Evolutionary conservation across 164 flowering plant species (phyloP), one percentile per base, ranked within the genome.

Genomic region (Magnolia officinalis): DNA sequence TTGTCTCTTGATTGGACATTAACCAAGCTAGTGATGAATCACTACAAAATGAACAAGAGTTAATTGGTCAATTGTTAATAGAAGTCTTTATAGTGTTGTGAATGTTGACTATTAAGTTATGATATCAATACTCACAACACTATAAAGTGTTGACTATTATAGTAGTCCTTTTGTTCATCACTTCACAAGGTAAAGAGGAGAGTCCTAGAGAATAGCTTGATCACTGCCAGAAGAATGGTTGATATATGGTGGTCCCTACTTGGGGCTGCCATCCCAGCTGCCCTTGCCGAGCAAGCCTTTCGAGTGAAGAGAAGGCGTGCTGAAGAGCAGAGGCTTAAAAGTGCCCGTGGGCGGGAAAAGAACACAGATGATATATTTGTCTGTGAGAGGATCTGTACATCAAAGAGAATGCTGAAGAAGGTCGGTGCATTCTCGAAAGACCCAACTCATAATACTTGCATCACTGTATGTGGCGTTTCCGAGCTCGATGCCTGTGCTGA

Each of bases 1-100:
- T 96, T n/a, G 96, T 94, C 85, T 96, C 99, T 77, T 96, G 99
- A 88, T 94, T 96, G 77, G 99, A 96, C 99, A 96, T 96, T 86
- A 94, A 96, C 98, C 98, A 92, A 72, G 97, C 99, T 37, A 96
- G 94, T 26, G 99, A 96, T 50, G 99, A 96, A 82, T 94, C 98
- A 91, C 99, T 96, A 90, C 14, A 80, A 75, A 11, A 75, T 1
- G 16, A 63, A 16, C 66, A 77, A 16, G 59, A 63, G 4, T 37
- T 37, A 2, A 37, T 2, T 37, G 45, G 6, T 5, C 45, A 2
- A 2, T 37, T 5, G 6, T 37, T 37, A 5, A 37, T 37, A 3
- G 6, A 2, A 37, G 4, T 37, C 6, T 37, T 37, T 3, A 65
- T 2, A 20, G 37, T 64, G 24, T 64, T 65, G 68, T 24, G 26